phyloP scores from a whole-genome alignment of 2,329 filamentous ascomycete genomes.

The Endocalyx cinctus region DNA sequence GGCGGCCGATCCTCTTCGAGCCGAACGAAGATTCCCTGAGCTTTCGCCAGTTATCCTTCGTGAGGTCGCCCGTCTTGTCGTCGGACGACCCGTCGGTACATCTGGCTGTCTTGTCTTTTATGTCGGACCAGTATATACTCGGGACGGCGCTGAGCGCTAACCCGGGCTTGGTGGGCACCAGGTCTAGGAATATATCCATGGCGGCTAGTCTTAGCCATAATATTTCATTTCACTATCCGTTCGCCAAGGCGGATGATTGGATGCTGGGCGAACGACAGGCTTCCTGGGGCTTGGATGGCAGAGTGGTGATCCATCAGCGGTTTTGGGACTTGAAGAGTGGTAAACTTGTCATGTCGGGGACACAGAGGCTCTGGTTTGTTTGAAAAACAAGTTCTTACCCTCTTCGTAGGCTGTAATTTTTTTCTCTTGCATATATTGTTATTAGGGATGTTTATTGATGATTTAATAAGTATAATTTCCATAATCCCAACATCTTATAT shows the following conservation, averaged over 20 bases:
- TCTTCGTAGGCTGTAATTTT: too few species aligned
- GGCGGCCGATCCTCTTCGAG: background rate
- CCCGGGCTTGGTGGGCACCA: background rate
- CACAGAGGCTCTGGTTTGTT: background rate
- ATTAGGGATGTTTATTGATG: too few species aligned
- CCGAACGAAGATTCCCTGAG: background rate
- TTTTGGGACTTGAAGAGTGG: background rate
- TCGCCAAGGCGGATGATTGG: background rate
- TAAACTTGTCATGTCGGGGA: background rate
- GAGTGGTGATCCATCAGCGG: background rate
- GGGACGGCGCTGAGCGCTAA: background rate
- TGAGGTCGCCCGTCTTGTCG: background rate
- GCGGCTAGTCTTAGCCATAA: background rate
- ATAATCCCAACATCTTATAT: too few species aligned
- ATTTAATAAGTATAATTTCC: too few species aligned
- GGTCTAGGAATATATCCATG: background rate
- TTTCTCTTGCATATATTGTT: too few species aligned
- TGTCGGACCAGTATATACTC: background rate
- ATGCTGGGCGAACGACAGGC: conserved; percentile 1
- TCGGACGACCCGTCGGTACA: background rate
- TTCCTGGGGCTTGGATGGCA: background rate
- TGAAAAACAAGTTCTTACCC: too few species aligned
- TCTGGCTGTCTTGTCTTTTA: background rate
- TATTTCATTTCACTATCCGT: background rate
- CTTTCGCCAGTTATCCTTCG: background rate